These are phyloP conservation scores for Auricularia cornea DNA, from an alignment of 768 basidiomycete genomes.

Conservation along the genomic window DNA sequence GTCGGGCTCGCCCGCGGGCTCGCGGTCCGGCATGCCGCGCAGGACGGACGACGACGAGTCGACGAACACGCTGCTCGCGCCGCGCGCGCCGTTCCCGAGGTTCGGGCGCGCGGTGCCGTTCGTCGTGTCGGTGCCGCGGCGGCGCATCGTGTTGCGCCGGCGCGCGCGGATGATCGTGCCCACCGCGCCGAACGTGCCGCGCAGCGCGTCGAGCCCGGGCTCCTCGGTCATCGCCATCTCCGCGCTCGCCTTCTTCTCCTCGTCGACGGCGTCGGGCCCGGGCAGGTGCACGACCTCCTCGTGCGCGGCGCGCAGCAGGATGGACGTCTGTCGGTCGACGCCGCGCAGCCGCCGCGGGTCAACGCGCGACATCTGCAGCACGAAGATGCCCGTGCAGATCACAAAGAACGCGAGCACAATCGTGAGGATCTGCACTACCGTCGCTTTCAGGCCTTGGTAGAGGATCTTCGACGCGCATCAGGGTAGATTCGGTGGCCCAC, in stretches of 20 bases:
- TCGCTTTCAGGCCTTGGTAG: slow-evolving; percentile 37
- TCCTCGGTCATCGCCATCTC: slow-evolving; percentile 28
- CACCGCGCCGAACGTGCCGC: slow-evolving; percentile 11
- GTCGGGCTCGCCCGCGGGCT: not conserved
- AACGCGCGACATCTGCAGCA: slow-evolving; percentile 36
- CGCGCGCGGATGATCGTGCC: slow-evolving; percentile 12
- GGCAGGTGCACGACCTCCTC: slow-evolving; percentile 26
- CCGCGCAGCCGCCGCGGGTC: slow-evolving; percentile 32
- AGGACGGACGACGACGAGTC: not conserved
- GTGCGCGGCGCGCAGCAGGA: slow-evolving; percentile 34
- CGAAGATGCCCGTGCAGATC: slow-evolving; percentile 34
- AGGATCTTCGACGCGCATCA: slow-evolving; percentile 19
- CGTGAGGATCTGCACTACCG: slow-evolving; percentile 30
- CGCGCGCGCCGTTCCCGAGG: not conserved
- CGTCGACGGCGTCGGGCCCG: slow-evolving; percentile 17
- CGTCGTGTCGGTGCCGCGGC: not conserved
- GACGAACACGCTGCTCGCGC: not conserved
- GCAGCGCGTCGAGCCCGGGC: slow-evolving; percentile 39
- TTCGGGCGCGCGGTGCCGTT: not conserved
- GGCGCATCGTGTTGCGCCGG: not conserved
- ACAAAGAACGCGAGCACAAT: slow-evolving; percentile 37
- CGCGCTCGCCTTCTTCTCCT: slow-evolving; percentile 3
- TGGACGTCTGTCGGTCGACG: slow-evolving; percentile 35
- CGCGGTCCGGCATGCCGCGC: not conserved
- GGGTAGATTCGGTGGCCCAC: not conserved